These are phyloP conservation scores for Dillenia suffruticosa DNA, from an alignment of 164 flowering plant genomes.

Conservation along the genomic window DNA sequence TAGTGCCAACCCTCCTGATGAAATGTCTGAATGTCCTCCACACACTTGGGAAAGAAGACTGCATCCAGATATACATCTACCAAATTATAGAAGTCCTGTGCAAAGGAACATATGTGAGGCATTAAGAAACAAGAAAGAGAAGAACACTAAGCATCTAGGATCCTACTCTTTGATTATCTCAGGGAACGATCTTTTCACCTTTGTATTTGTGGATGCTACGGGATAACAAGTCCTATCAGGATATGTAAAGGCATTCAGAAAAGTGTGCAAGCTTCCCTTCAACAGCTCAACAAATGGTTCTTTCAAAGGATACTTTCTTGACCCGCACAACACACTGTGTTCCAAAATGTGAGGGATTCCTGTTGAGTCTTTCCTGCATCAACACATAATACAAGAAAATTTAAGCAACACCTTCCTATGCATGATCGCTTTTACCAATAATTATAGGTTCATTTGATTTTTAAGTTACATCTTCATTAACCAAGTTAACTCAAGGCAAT, in stretches of 20 bases:
- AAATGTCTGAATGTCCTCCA: constrained; percentile 82
- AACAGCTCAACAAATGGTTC: constrained; percentile 96
- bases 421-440: too few relatives aligned
- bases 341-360: constrained; percentile 98
- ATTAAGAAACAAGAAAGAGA: constrained; percentile 4
- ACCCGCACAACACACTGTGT: constrained; percentile 96
- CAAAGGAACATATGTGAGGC: neutral
- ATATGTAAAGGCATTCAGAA: constrained; percentile 95
- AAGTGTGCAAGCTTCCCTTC: constrained; percentile 93
- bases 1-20: constrained; percentile 99
- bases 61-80: constrained; percentile 98
- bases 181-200: constrained; percentile 36
- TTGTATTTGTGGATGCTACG: constrained; percentile 93
- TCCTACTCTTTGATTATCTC: neutral
- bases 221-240: constrained; percentile 99
- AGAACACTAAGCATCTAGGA: neutral
- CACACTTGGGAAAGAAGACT: constrained; percentile 95
- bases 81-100: constrained; percentile 93
- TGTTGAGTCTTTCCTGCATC: constrained; percentile 88
- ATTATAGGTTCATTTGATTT: too few relatives aligned
- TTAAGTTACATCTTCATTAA: too few relatives aligned
- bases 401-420: too few relatives aligned
- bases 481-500: too few relatives aligned
- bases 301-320: constrained; percentile 95
- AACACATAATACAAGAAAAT: neutral